Evolutionary conservation across 495 filamentous ascomycete genomes (phyloP).

Genomic region (Sphaerosporella brunnea): DNA sequence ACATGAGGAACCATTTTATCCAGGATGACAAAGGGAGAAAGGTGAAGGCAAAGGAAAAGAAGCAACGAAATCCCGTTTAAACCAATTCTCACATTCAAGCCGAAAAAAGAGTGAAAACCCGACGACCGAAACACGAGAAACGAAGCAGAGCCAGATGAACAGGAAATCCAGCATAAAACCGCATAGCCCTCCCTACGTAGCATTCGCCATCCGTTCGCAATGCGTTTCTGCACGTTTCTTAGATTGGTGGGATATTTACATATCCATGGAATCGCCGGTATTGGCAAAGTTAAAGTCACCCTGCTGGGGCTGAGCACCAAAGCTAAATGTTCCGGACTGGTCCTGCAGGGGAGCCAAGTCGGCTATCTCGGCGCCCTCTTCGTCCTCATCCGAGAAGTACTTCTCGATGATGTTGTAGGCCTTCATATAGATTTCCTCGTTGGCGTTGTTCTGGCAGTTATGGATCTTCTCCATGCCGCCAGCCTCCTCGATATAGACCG

Average conservation of each 20-base stretch:
- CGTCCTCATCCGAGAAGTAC: constrained; percentile 98
- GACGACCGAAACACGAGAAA: neutral
- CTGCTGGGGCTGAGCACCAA: constrained; percentile 59
- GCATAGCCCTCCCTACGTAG: neutral
- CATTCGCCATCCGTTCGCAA: neutral
- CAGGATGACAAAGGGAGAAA: neutral
- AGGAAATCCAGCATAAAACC: neutral
- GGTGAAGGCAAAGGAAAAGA: neutral
- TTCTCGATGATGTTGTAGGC: constrained; percentile 99
- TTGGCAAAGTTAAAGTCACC: constrained; percentile 87
- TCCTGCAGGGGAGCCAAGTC: constrained; percentile 43
- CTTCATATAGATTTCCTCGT: constrained; percentile 99
- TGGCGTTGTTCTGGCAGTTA: constrained; percentile 98
- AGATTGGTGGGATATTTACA: constrained; percentile 41
- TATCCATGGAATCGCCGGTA: constrained; percentile 80
- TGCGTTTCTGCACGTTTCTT: too few relatives aligned
- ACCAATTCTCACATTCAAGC: neutral
- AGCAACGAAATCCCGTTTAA: neutral
- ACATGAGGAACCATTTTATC: neutral
- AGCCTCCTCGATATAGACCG: constrained; percentile 95
- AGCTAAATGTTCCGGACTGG: constrained; percentile 52
- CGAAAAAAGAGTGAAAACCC: neutral
- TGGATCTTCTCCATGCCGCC: constrained; percentile 99
- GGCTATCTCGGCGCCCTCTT: constrained; percentile 40
- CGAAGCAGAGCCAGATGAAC: neutral